phyloP scores from a whole-genome alignment of 2,329 filamentous ascomycete genomes.

The Cadophora luteo-olivacea region DNA sequence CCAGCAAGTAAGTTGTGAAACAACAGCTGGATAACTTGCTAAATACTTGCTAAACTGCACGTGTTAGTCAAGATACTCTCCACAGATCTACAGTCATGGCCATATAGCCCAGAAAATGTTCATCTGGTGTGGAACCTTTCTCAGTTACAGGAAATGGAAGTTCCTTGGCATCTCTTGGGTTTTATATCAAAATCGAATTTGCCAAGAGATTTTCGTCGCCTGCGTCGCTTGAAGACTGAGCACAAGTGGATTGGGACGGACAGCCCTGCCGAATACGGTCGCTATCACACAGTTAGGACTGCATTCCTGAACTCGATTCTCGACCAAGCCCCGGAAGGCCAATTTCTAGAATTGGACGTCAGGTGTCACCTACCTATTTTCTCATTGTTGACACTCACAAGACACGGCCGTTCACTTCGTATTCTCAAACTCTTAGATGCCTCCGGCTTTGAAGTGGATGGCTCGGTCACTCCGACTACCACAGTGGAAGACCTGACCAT shows the following conservation, averaged over 20 bases:
- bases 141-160: not conserved
- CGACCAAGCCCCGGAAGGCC: not conserved
- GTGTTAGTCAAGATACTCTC: not conserved
- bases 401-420: not conserved
- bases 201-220: not conserved
- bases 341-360: not conserved
- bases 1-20: not conserved
- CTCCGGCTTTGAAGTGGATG: conserved; percentile 5
- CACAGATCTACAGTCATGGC: not conserved
- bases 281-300: not conserved
- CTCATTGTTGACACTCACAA: not conserved
- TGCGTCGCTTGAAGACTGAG: not conserved
- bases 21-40: not conserved
- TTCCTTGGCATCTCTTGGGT: not conserved
- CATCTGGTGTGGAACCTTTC: not conserved
- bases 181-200: not conserved
- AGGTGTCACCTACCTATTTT: not conserved
- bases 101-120: not conserved
- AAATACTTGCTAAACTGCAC: not conserved
- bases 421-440: not conserved
- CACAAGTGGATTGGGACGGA: not conserved
- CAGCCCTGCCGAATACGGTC: not conserved
- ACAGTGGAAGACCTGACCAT: not conserved
- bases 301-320: not conserved
- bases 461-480: not conserved